A percentile compares a stretch with the other conserved stretches of the same genome.
phyloP scores from a whole-genome alignment of 306 rosid species.

The Casuarina glauca region DNA sequence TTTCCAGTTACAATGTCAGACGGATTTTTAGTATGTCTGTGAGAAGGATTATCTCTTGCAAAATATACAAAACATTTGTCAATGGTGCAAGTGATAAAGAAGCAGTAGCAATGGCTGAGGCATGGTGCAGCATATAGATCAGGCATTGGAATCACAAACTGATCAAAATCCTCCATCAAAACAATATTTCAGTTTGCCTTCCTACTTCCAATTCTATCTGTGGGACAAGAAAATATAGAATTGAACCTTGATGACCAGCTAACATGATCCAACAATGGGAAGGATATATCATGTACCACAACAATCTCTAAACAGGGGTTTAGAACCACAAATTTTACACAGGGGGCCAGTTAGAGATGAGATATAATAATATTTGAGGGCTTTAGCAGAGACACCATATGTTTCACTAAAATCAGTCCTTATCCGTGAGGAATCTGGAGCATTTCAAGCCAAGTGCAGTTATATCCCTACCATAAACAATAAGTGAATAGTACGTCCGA shows the following conservation, averaged over 20 bases:
- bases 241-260: neutral
- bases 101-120: neutral
- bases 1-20: neutral
- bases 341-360: too few species aligned
- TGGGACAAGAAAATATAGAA: neutral
- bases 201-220: neutral
- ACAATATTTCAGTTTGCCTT: neutral
- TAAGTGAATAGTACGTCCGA: neutral
- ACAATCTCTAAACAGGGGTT: neutral
- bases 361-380: too few species aligned
- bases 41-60: neutral
- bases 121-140: neutral
- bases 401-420: too few species aligned
- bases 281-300: neutral
- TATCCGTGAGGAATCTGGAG: neutral
- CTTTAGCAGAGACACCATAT: too few species aligned
- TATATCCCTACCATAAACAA: neutral
- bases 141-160: neutral
- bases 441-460: neutral
- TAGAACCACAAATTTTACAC: neutral
- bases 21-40: neutral
- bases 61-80: neutral
- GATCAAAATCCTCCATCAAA: neutral
- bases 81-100: neutral
- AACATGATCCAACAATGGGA: neutral